Base-by-base conservation (phyloP, 139 green algal species). In the Chlamydomonas incerta region DNA sequence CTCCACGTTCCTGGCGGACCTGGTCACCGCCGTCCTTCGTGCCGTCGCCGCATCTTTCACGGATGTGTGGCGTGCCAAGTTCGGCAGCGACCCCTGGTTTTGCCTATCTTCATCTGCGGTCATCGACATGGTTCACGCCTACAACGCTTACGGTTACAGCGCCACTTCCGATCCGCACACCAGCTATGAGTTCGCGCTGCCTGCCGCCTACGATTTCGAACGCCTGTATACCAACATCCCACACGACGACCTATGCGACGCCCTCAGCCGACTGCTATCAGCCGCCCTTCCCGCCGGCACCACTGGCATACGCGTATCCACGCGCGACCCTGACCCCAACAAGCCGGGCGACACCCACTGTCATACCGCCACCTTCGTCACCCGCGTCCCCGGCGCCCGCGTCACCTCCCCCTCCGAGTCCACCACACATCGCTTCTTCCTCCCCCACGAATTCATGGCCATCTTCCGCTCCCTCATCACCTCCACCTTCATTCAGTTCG, bases 221-320 rank as follows among this genome's bases (percentile, higher is more conserved):
- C 67, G 67, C 1, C 67, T 72, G 33, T 72, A 72, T 17, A 72
- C 67, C 67, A 72, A 50, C 67, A 72, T 70, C 63, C 63, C 63
- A 29, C 63, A 70, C 67, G 18, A 47, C 29, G 33, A 72, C 33
- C 33, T 72, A 1, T 46, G 47, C 33, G 33, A 14, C 33, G 67
- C 33, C 8, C 31, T 18, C 67, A 13, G n/a, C 18, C 2, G 0
- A 1, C 60, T n/a, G 41, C 41, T 50, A 8, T 5, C 41, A 5
- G 41, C 41, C 41, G 5, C 41, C 41, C 41, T 50, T 8, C 41
- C 41, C 18, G 33, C 18, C 33, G 33, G 33, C 33, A 14, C 18
- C 67, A 14, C 33, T 5, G 23, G 33, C 33, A 13, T 72, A 2
- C 14, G 47, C 0, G 33, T 72, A 1, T 11, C 18, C 63, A 70